These are phyloP conservation scores for Phylloporus sp. DNA, from an alignment of 1,284 basidiomycete genomes.

Conservation along the genomic window DNA sequence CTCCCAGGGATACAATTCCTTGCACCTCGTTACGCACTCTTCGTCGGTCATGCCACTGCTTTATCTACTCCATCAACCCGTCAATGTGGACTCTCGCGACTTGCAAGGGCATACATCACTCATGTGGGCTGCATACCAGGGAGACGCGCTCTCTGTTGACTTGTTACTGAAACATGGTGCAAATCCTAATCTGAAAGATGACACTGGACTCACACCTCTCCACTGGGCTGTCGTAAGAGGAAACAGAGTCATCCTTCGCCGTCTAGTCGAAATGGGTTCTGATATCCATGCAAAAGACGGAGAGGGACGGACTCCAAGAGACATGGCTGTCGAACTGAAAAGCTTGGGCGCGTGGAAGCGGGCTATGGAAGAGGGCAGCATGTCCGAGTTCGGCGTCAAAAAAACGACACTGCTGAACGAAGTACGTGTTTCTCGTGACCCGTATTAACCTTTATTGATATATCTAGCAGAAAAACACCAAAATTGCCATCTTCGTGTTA, in stretches of 20 bases:
- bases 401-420: slow-evolving; percentile 72
- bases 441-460: not conserved
- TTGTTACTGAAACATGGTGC: slow-evolving; percentile 90
- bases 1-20: slow-evolving; percentile 94
- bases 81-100: slow-evolving; percentile 88
- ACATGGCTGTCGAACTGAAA: slow-evolving; percentile 96
- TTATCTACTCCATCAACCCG: slow-evolving; percentile 91
- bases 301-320: slow-evolving; percentile 87
- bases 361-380: slow-evolving; percentile 86
- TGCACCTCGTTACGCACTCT: slow-evolving; percentile 95
- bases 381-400: slow-evolving; percentile 77
- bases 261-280: slow-evolving; percentile 84
- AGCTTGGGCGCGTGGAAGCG: slow-evolving; percentile 86
- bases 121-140: slow-evolving; percentile 99
- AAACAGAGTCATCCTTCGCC: slow-evolving; percentile 84
- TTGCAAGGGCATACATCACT: slow-evolving; percentile 93
- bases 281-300: slow-evolving; percentile 84
- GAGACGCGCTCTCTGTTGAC: slow-evolving; percentile 94
- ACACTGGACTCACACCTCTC: slow-evolving; percentile 85
- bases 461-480: slow-evolving; percentile 69
- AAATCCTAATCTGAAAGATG: slow-evolving; percentile 76
- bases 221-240: slow-evolving; percentile 99
- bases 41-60: slow-evolving; percentile 93
- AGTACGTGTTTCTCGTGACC: slow-evolving; percentile 38
- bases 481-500: slow-evolving; percentile 78